Base-by-base conservation (phyloP, 148 eudicot species). In the Vaccinium macrocarpon region DNA sequence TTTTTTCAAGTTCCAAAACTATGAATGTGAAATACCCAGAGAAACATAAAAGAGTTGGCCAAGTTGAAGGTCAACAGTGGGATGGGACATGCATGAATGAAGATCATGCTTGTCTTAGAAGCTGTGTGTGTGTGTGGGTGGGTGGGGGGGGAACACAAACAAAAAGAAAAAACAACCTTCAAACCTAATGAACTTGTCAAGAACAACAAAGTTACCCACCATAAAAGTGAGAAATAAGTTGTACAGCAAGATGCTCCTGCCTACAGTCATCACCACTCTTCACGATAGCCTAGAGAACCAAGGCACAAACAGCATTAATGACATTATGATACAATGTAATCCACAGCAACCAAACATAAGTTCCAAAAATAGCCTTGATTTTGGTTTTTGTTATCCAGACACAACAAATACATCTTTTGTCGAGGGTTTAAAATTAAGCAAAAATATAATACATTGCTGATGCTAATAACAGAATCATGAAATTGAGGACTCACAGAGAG, bases 241-340 rank as follows among this genome's bases (percentile, higher is more conserved):
- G 99, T 77, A 97, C 98, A 49, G 99, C 98, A 82, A 97, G 92
- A 91, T 97, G 99, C 86, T 97, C 99, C 92, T 97, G 99, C 84
- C 99, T 88, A 86, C 99, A 97, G 89, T 95, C 98, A 92, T 97
- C 99, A 57, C 99, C 99, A 86, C 99, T 97, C 92, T 97, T 97
- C 85, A 97, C 99, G 79, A 96, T 96, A 56, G 92, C 86, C 99
- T 96, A 79, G 27, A 83, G 53, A 90, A 82, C 73, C 71, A 79
- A 81, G 56, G 74, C 57, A 12, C 74, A 72, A 72, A 82, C 75
- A 27, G 64, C 78, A 82, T 84, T 75, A 84, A 78, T 48, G 38
- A 10, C 21, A 19, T 13, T 29, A 71, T 38, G 16, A 56, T 79
- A n/a, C 13, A 76, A 61, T 0, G 25, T 9, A 25, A 19, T 66